phyloP scores from a whole-genome alignment of 139 green algal species.

The Coelastrella sp. region DNA sequence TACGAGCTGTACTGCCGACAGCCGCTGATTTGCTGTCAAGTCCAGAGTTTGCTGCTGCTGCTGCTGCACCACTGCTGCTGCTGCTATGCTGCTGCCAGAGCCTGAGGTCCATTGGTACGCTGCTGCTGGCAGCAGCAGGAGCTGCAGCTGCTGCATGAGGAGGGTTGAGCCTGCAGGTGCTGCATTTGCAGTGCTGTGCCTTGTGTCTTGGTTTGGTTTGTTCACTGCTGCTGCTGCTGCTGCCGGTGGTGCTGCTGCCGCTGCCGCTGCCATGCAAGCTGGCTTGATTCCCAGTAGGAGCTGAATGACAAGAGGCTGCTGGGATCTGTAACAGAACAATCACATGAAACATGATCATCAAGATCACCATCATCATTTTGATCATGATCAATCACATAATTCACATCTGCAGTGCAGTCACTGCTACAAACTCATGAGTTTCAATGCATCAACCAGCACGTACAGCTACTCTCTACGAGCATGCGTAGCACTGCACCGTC shows the following conservation, averaged over 20 bases:
- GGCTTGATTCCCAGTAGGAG: background rate
- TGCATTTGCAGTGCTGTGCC: conserved; percentile 7
- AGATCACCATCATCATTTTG: background rate
- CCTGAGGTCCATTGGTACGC: background rate
- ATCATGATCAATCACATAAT: background rate
- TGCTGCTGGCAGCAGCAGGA: conserved; percentile 5
- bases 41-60: conserved; percentile 33
- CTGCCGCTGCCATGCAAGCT: background rate
- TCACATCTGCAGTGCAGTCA: too few relatives aligned
- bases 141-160: conserved; percentile 15
- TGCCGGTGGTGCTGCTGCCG: background rate
- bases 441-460: too few relatives aligned
- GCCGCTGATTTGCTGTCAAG: conserved; percentile 1
- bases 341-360: background rate
- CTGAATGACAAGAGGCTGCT: conserved; percentile 27
- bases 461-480: too few relatives aligned
- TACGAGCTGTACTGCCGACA: conserved; percentile 24
- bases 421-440: too few relatives aligned
- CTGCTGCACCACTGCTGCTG: conserved; percentile 24
- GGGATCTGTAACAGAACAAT: conserved; percentile 9
- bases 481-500: background rate
- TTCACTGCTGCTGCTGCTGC: background rate
- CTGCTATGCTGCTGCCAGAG: conserved; percentile 29
- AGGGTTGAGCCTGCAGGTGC: background rate
- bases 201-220: background rate